These are phyloP conservation scores for Blastocystis sp. DNA, from an alignment of 352 stramenopile species.

Conservation along the genomic window DNA sequence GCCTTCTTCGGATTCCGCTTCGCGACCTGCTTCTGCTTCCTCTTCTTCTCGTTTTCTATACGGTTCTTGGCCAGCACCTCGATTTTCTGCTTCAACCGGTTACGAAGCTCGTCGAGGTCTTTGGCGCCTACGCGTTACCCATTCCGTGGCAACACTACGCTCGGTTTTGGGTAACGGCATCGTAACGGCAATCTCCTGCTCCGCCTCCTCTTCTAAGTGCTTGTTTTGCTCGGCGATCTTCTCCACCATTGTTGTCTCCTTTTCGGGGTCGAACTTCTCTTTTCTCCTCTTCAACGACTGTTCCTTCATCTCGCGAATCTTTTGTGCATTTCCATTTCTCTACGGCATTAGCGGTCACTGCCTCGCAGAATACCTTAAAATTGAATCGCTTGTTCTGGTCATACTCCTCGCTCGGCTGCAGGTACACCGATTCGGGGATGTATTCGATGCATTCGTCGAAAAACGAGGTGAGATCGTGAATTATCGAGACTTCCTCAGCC, in stretches of 20 bases:
- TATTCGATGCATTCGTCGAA: slow-evolving; percentile 65
- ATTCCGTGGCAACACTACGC: background rate
- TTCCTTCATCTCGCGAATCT: slow-evolving; percentile 59
- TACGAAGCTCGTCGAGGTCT: slow-evolving; percentile 48
- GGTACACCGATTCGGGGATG: slow-evolving; percentile 56
- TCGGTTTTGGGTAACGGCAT: background rate
- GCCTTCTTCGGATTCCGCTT: background rate
- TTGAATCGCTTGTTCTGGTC: slow-evolving; percentile 8
- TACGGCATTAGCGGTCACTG: background rate
- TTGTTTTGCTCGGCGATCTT: slow-evolving; percentile 25
- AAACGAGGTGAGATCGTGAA: slow-evolving; percentile 57
- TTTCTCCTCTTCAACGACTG: slow-evolving; percentile 22
- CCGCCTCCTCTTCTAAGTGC: slow-evolving; percentile 13
- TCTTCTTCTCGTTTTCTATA: slow-evolving; percentile 26
- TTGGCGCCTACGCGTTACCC: slow-evolving; percentile 34
- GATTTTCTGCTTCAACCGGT: slow-evolving; percentile 49
- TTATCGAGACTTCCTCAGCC: slow-evolving; percentile 66
- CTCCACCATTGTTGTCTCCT: slow-evolving; percentile 31
- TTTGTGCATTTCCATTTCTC: slow-evolving; percentile 62
- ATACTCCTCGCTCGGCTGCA: slow-evolving; percentile 37
- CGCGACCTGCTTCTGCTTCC: background rate
- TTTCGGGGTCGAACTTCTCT: slow-evolving; percentile 43
- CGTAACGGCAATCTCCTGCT: background rate
- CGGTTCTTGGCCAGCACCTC: slow-evolving; percentile 63
- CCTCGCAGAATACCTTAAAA: slow-evolving; percentile 41